Evolutionary conservation across 495 filamentous ascomycete genomes (phyloP).

Genomic region (Monascus purpureus): DNA sequence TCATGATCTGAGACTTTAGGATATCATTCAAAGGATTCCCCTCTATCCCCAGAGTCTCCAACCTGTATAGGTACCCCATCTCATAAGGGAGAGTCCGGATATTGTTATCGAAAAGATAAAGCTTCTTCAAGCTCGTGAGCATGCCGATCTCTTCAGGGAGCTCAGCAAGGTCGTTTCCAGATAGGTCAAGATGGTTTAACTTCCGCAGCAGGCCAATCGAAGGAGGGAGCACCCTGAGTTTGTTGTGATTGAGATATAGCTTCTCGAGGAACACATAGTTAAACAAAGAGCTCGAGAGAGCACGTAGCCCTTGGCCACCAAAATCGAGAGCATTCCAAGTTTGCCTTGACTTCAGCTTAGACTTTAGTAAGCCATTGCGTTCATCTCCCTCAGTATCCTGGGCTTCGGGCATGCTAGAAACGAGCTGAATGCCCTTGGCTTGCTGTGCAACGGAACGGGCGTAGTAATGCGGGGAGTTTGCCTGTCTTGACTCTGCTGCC

Average conservation of each 20-base stretch:
- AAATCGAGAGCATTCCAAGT: conserved; percentile 87
- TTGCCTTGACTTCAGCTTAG: conserved; percentile 50
- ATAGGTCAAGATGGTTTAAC: conserved; percentile 70
- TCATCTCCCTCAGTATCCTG: conserved; percentile 48
- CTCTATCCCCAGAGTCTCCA: conserved; percentile 83
- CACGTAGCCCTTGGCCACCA: conserved; percentile 80
- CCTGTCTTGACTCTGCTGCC: conserved; percentile 54
- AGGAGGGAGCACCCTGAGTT: conserved; percentile 59
- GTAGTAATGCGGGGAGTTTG: conserved; percentile 51
- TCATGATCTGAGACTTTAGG: conserved; percentile 62
- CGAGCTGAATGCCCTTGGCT: conserved; percentile 44
- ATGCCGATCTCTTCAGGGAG: conserved; percentile 90
- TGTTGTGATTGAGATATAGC: conserved; percentile 85
- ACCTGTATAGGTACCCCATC: conserved; percentile 68
- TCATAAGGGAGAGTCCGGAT: conserved; percentile 71
- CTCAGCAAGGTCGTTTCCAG: conserved; percentile 68
- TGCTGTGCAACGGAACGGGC: conserved; percentile 43
- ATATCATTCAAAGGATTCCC: conserved; percentile 71
- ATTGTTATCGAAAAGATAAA: conserved; percentile 80
- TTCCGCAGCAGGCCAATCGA: conserved; percentile 68
- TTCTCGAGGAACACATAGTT: conserved; percentile 75
- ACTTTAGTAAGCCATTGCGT: conserved; percentile 42
- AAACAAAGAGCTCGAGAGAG: conserved; percentile 66
- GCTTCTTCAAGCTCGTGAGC: conserved; percentile 70
- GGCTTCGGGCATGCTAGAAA: conserved; percentile 41